Conservation (phyloP, 108 stramenopile genomes). For the Cyclotella sp. region DNA sequence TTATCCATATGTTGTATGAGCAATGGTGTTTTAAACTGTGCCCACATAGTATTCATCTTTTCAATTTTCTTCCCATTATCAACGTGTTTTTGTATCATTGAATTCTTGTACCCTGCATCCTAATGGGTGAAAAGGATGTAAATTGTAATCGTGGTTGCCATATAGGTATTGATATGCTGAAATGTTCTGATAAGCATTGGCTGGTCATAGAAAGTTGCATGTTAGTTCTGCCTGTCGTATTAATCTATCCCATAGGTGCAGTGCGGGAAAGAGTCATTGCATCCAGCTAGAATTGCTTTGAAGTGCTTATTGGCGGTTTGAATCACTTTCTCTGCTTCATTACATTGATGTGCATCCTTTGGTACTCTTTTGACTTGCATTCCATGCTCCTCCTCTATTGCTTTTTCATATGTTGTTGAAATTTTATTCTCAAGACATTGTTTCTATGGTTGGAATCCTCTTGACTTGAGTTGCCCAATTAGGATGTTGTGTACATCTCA, state of each 20-base stretch:
- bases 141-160: neutral
- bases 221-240: neutral
- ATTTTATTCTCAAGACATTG: no score
- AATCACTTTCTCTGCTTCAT: no score
- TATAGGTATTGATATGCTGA: neutral
- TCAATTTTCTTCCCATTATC: neutral
- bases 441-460: neutral
- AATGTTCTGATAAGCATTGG: neutral
- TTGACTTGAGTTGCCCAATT: neutral
- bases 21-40: neutral
- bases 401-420: neutral
- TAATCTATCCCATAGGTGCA: neutral
- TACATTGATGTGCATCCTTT: no score
- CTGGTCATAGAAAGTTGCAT: neutral
- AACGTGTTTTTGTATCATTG: no score
- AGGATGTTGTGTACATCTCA: neutral
- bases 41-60: no score
- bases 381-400: neutral
- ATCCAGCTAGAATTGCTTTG: neutral
- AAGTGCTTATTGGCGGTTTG: neutral
- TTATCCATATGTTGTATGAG: neutral
- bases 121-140: neutral
- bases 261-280: neutral
- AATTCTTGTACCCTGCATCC: neutral
- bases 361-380: no score